phyloP scores from a whole-genome alignment of 192 early-diverging fungal genomes.

The Backusella westeae region DNA sequence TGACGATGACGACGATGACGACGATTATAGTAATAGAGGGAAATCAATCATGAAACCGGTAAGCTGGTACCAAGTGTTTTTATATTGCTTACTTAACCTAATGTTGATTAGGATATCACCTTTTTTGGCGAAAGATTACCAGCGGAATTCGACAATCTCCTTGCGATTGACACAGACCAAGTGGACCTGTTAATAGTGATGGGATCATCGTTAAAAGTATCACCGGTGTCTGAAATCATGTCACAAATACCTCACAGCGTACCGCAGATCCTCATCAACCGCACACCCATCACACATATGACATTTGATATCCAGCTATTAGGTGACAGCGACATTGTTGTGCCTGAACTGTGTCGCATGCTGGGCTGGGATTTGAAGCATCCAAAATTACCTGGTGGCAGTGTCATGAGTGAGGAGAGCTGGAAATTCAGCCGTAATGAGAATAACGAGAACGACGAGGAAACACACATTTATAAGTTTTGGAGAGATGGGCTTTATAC shows the following conservation, averaged over 20 bases:
- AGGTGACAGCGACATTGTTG: conserved; percentile 84
- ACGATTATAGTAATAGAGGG: conserved; percentile 29
- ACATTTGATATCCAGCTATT: conserved; percentile 89
- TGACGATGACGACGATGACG: conserved; percentile 54
- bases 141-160: conserved; percentile 68
- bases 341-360: conserved; percentile 69
- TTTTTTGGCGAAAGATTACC: conserved; percentile 97
- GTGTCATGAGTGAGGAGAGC: conserved; percentile 38
- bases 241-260: conserved; percentile 75
- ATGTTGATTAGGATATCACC: conserved; percentile 66
- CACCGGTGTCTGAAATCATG: conserved; percentile 92
- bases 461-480: conserved; percentile 13
- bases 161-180: conserved; percentile 69
- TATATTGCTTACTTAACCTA: background rate
- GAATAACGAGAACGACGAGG: background rate
- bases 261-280: conserved; percentile 92
- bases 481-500: conserved; percentile 36
- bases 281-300: conserved; percentile 81
- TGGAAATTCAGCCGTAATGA: background rate
- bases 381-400: conserved; percentile 59
- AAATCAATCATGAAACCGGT: conserved; percentile 82
- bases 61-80: background rate
- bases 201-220: conserved; percentile 93
- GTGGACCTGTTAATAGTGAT: conserved; percentile 93
- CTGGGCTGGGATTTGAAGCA: conserved; percentile 78